A percentile compares a stretch with the other conserved stretches of the same genome.
phyloP scores from a whole-genome alignment of 352 stramenopile genomes.

The Pythium biforme region DNA sequence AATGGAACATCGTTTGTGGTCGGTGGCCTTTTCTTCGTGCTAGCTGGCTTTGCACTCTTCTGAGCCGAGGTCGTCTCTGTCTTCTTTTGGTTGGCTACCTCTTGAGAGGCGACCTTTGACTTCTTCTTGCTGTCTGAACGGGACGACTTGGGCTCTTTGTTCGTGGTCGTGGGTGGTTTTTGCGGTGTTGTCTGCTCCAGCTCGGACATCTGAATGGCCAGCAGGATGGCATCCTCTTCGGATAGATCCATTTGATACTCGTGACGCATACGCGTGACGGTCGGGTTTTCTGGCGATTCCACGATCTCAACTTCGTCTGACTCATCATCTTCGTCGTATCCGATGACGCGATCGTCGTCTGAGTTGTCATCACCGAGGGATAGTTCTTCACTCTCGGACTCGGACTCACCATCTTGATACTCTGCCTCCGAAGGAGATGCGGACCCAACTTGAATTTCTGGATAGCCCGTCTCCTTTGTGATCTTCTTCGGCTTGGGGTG shows the following conservation, averaged over 20 bases:
- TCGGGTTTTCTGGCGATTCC: slow-evolving; percentile 26
- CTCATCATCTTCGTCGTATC: slow-evolving; percentile 40
- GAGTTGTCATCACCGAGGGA: slow-evolving; percentile 56
- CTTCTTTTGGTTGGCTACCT: neutral
- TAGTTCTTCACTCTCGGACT: slow-evolving; percentile 43
- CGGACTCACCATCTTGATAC: slow-evolving; percentile 47
- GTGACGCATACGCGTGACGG: slow-evolving; percentile 33
- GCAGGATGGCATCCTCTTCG: slow-evolving; percentile 40
- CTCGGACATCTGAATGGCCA: slow-evolving; percentile 51
- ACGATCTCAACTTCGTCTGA: slow-evolving; percentile 27
- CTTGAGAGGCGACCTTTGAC: neutral
- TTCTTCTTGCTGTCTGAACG: neutral
- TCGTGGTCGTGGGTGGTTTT: neutral
- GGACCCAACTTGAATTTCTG: slow-evolving; percentile 31
- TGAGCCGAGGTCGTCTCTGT: neutral
- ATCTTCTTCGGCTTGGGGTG: slow-evolving; percentile 30
- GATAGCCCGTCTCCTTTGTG: slow-evolving; percentile 27
- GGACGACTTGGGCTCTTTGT: too few species aligned
- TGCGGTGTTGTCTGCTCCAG: slow-evolving; percentile 27
- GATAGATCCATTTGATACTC: slow-evolving; percentile 48
- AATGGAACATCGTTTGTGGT: neutral
- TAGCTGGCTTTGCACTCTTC: neutral
- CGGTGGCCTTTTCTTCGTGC: neutral
- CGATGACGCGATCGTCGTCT: slow-evolving; percentile 50
- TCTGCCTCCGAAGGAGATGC: slow-evolving; percentile 33